Percentiles rank a stretch among this genome's conserved stretches.
These are phyloP conservation scores for Spiraea crenata DNA, from an alignment of 331 rosid genomes.

Conservation along the genomic window DNA sequence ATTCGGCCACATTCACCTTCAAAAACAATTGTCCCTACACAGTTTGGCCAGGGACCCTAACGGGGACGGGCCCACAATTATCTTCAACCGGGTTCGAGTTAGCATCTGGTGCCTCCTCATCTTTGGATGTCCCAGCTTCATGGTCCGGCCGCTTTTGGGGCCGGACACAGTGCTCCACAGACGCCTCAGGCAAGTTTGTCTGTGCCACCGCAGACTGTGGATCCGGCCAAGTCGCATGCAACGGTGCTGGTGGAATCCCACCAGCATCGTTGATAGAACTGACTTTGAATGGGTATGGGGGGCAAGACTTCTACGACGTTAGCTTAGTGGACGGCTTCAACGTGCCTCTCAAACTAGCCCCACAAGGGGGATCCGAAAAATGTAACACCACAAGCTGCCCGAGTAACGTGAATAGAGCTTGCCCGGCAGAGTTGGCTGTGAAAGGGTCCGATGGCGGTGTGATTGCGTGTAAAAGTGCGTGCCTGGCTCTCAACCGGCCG, in stretches of 20 bases:
- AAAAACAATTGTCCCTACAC: constrained; percentile 22
- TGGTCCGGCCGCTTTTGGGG: constrained; percentile 35
- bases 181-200: constrained; percentile 14
- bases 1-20: constrained; percentile 23
- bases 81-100: constrained; percentile 31
- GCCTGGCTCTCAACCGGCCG: constrained; percentile 2
- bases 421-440: constrained; percentile 8
- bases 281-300: constrained; percentile 5
- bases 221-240: constrained; percentile 20
- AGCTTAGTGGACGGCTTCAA: constrained; percentile 33
- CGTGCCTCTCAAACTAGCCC: background rate
- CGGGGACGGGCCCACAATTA: constrained; percentile 17
- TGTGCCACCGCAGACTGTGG: constrained; percentile 26
- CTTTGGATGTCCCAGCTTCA: background rate
- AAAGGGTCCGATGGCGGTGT: constrained; percentile 15
- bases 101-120: background rate
- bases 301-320: constrained; percentile 26
- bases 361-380: constrained; percentile 16
- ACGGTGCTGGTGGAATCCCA: constrained; percentile 20
- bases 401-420: background rate
- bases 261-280: constrained; percentile 25
- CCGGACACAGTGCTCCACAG: constrained; percentile 14
- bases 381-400: constrained; percentile 13
- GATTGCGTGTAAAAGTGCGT: constrained; percentile 29
- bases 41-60: constrained; percentile 32